These are phyloP conservation scores for Boletus coccyginus DNA, from an alignment of 768 basidiomycete species.

Conservation along the genomic window DNA sequence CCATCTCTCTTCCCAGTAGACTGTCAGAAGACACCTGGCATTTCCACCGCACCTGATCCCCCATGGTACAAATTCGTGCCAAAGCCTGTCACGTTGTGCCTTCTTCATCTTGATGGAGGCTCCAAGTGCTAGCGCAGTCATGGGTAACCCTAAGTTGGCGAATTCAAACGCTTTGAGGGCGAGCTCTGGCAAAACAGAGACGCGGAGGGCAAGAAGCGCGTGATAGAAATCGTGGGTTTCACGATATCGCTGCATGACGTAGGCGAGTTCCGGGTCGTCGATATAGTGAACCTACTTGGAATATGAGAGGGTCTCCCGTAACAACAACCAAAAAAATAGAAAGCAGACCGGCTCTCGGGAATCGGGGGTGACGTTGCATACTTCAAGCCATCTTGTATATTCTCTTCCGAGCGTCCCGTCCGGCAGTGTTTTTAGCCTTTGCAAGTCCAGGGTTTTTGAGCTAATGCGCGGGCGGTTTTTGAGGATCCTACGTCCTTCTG, in stretches of 20 bases:
- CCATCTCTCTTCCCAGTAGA: conserved; percentile 98
- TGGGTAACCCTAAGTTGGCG: conserved; percentile 86
- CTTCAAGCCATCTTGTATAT: conserved; percentile 87
- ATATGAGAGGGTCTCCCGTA: neutral
- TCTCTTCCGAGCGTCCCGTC: conserved; percentile 83
- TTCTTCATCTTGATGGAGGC: conserved; percentile 35
- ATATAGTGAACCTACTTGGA: conserved; percentile 82
- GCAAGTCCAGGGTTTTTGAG: conserved; percentile 70
- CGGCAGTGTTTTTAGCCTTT: conserved; percentile 58
- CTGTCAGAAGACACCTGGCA: conserved; percentile 74
- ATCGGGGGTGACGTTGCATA: conserved; percentile 89
- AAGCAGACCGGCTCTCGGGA: conserved; percentile 79
- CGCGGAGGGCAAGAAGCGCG: conserved; percentile 83
- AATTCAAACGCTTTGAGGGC: conserved; percentile 95
- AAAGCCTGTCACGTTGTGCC: conserved; percentile 53
- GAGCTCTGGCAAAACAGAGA: conserved; percentile 87
- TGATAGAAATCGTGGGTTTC: conserved; percentile 99
- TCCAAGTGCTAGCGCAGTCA: conserved; percentile 76
- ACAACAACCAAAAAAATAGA: neutral
- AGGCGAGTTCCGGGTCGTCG: conserved; percentile 92
- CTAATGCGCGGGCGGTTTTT: conserved; percentile 82
- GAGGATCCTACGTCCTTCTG: conserved; percentile 83
- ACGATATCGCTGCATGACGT: conserved; percentile 96
- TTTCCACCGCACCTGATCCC: conserved; percentile 79
- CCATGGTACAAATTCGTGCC: conserved; percentile 89